Conservation (phyloP, 306 rosid genomes). For the Glycyrrhiza uralensis region DNA sequence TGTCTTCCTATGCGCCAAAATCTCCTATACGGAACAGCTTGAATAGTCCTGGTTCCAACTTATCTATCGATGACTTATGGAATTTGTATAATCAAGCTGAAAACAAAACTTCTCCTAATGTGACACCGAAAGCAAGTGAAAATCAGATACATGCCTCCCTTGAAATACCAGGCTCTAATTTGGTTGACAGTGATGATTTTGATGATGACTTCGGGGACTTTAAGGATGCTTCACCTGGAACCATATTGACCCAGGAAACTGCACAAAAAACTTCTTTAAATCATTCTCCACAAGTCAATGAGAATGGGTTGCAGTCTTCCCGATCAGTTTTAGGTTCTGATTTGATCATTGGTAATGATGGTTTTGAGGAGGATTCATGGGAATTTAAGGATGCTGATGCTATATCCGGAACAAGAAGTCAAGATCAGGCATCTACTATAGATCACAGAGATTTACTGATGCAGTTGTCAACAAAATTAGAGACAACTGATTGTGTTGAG, state of each 20-base stretch:
- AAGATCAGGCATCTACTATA: slow-evolving; percentile 34
- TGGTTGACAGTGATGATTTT: slow-evolving; percentile 40
- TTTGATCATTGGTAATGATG: slow-evolving; percentile 40
- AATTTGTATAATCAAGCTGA: slow-evolving; percentile 75
- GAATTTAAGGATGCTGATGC: slow-evolving; percentile 85
- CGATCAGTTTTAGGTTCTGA: slow-evolving; percentile 33
- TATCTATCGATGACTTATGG: slow-evolving; percentile 72
- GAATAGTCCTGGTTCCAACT: slow-evolving; percentile 40
- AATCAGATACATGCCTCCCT: slow-evolving; percentile 27
- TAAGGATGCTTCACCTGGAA: slow-evolving; percentile 54
- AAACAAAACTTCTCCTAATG: slow-evolving; percentile 37
- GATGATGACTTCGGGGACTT: slow-evolving; percentile 78
- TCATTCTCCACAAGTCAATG: slow-evolving; percentile 42
- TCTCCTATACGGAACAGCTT: slow-evolving; percentile 29
- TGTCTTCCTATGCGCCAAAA: slow-evolving; percentile 33
- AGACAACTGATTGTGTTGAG: slow-evolving; percentile 50
- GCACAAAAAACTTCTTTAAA: slow-evolving; percentile 33
- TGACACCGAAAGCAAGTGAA: slow-evolving; percentile 44
- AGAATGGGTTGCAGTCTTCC: slow-evolving; percentile 38
- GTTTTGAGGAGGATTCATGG: slow-evolving; percentile 72
- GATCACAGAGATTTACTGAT: slow-evolving; percentile 34
- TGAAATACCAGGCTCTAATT: slow-evolving; percentile 38
- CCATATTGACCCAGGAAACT: slow-evolving; percentile 40
- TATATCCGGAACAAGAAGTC: slow-evolving; percentile 21
- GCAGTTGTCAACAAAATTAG: slow-evolving; percentile 33